Evolutionary conservation across 805 yeast species (phyloP).

Genomic region (Yarrowia osloensis): DNA sequence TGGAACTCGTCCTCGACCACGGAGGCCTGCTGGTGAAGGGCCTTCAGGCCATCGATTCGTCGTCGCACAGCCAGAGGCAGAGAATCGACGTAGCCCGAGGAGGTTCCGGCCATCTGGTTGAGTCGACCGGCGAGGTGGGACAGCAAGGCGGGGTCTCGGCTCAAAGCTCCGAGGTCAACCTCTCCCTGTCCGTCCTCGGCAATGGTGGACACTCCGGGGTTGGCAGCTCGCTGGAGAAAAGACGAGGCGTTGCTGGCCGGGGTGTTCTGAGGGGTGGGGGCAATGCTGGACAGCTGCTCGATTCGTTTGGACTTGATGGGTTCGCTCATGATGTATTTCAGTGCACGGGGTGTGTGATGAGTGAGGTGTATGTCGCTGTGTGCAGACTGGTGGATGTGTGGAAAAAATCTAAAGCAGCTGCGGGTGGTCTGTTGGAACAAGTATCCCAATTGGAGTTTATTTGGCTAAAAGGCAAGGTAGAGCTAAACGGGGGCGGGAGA

Average conservation of each 20-base stretch:
- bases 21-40: constrained; percentile 76
- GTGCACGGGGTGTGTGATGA: not conserved
- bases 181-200: constrained; percentile 56
- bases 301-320: constrained; percentile 73
- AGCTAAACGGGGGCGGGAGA: constrained; percentile 1
- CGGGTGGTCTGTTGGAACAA: constrained; percentile 3
- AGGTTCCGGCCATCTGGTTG: constrained; percentile 79
- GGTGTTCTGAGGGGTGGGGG: constrained; percentile 98
- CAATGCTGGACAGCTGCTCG: constrained; percentile 72
- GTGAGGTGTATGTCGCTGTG: not conserved
- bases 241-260: constrained; percentile 85
- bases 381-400: not conserved
- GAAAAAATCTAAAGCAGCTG: constrained; percentile 10
- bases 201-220: constrained; percentile 63
- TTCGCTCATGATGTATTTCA: constrained; percentile 62
- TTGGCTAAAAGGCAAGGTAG: constrained; percentile 15
- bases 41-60: constrained; percentile 79
- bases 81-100: constrained; percentile 79
- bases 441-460: constrained; percentile 24
- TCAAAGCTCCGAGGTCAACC: constrained; percentile 49
- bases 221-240: constrained; percentile 55
- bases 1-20: constrained; percentile 89
- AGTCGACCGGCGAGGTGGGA: constrained; percentile 89
- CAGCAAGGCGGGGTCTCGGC: constrained; percentile 78
- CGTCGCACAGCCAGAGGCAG: constrained; percentile 73